Evolutionary conservation across 257 asterid genomes (phyloP), one percentile per base, ranked within the genome.

Genomic region (Ligustrum vulgare): DNA sequence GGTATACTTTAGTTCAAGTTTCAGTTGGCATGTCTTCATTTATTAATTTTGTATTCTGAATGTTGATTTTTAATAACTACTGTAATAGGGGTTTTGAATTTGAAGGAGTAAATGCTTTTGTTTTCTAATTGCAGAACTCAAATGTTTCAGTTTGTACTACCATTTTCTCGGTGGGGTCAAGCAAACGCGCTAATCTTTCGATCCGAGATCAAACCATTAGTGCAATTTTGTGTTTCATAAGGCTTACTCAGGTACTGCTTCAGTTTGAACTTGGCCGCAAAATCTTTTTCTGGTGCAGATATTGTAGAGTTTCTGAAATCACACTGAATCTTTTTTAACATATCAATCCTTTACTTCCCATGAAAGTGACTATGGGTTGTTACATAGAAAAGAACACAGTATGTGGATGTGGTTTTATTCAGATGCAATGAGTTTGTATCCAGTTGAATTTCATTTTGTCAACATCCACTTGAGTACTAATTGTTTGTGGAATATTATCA

Each of bases 401-500:
- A 25, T 62, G 37, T 67, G 31, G 47, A 25, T 62, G 37, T 67
- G 31, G 47, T 69, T 67, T 56, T 33, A 45, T 33, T 51, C 31
- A 25, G 54, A 69, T 56, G 64, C 39, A 45, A 37, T 75, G 16
- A 54, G 51, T 60, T 71, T 73, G 32, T 22, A 37, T 39, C 70
- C 65, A 64, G 63, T 69, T 56, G 74, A 66, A 77, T 76, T 79
- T 75, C 62, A 51, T 78, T 66, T 73, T 49, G 58, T 78, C 70
- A 67, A 58, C 72, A 51, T 73, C 72, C 66, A n/a, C 72, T 80
- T 22, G 77, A 43, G 67, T 82, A 54, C 76, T 72, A 23, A 62
- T 81, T 66, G 77, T 70, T 75, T 76, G 73, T 78, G 82, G 77
- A 69, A 70, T 74, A 78, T 78, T 79, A 79, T 75, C 91, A 93